phyloP scores from a whole-genome alignment of 345 rosid genomes.

The Boechera stricta region DNA sequence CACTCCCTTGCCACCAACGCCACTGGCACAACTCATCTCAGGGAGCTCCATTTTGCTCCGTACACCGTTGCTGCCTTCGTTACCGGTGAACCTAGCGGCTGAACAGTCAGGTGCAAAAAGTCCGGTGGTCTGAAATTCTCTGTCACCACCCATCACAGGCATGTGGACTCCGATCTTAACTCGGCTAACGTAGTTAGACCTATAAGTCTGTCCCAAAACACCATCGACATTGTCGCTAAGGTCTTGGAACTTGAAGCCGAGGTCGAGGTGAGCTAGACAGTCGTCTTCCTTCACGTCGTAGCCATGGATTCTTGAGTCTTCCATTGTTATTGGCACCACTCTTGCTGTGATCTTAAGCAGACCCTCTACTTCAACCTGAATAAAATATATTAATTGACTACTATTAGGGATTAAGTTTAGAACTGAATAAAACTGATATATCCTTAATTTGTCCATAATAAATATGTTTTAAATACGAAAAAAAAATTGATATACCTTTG shows the following conservation, averaged over 20 bases:
- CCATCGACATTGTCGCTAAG: slow-evolving; percentile 59
- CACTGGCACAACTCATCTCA: slow-evolving; percentile 50
- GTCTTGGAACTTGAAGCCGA: slow-evolving; percentile 62
- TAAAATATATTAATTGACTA: background rate
- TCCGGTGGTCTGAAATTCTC: slow-evolving; percentile 57
- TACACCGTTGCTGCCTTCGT: background rate
- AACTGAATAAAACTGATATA: too few relatives aligned
- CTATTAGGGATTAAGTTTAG: background rate
- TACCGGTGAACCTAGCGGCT: slow-evolving; percentile 48
- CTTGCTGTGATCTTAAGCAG: slow-evolving; percentile 54
- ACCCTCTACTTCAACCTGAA: slow-evolving; percentile 50
- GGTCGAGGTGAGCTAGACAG: slow-evolving; percentile 71
- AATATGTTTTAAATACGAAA: background rate
- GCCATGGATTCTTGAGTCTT: slow-evolving; percentile 63
- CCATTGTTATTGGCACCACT: slow-evolving; percentile 61
- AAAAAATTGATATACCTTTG: background rate
- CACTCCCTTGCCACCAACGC: slow-evolving; percentile 57
- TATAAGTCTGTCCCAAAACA: slow-evolving; percentile 68
- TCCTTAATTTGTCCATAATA: too few relatives aligned
- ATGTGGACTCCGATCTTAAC: slow-evolving; percentile 64
- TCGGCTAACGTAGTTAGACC: slow-evolving; percentile 53
- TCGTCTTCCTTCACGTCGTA: slow-evolving; percentile 64
- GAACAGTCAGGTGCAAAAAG: slow-evolving; percentile 60
- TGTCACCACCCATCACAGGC: slow-evolving; percentile 72
- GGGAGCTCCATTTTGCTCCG: slow-evolving; percentile 43